A percentile compares a stretch with the other conserved stretches of the same genome.
phyloP scores from a whole-genome alignment of 495 filamentous ascomycete species.

The Lophiotrema nucula region DNA sequence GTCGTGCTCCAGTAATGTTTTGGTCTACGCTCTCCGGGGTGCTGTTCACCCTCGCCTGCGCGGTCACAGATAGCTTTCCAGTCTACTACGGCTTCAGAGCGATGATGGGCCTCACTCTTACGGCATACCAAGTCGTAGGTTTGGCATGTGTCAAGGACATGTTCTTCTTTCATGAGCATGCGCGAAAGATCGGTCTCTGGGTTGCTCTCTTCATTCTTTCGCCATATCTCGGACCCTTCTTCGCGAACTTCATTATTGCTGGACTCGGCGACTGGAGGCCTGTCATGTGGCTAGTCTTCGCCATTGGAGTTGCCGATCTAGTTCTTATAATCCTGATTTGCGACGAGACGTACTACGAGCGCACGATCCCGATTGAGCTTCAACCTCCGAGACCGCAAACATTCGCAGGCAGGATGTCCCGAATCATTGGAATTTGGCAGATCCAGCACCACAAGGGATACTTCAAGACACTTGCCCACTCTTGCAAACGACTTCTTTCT shows the following conservation, averaged over 20 bases:
- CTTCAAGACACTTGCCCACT: conserved; percentile 22
- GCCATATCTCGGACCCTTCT: conserved; percentile 60
- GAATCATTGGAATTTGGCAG: conserved; percentile 69
- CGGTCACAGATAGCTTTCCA: conserved; percentile 59
- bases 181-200: conserved; percentile 65
- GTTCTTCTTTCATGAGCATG: conserved; percentile 65
- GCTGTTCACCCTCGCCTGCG: conserved; percentile 55
- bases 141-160: conserved; percentile 66
- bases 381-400: conserved; percentile 43
- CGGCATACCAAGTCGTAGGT: conserved; percentile 55
- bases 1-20: conserved; percentile 60
- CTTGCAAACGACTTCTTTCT: conserved; percentile 36
- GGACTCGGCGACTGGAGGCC: conserved; percentile 24
- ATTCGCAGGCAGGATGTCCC: conserved; percentile 47
- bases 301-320: conserved; percentile 42
- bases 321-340: conserved; percentile 51
- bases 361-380: conserved; percentile 46
- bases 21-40: conserved; percentile 55
- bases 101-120: conserved; percentile 38
- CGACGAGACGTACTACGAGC: conserved; percentile 63
- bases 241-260: conserved; percentile 58
- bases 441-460: conserved; percentile 56
- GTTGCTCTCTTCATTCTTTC: conserved; percentile 52
- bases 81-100: conserved; percentile 39
- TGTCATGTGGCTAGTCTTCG: conserved; percentile 33